A percentile compares a stretch with the other conserved stretches of the same genome.
Conservation (phyloP, 73 alveolate species). For the Paraurostyla sp. region DNA sequence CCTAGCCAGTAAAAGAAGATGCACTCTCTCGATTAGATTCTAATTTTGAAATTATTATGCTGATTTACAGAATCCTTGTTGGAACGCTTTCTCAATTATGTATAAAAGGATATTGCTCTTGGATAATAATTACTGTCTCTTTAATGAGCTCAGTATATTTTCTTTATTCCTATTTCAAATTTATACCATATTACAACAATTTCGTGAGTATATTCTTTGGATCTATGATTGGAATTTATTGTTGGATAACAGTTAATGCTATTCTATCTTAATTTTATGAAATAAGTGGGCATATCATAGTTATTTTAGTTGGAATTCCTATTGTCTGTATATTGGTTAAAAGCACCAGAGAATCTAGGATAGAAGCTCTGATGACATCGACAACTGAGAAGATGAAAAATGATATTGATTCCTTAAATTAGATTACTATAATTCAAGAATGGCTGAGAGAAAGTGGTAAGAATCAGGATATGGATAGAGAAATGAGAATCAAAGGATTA, state of each 20-base stretch:
- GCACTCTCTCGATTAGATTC: conserved; percentile 53
- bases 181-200: conserved; percentile 53
- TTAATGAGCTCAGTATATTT: conserved; percentile 17
- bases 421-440: background rate
- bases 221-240: conserved; percentile 26
- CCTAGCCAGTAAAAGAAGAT: conserved; percentile 66
- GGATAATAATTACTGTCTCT: conserved; percentile 28
- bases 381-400: conserved; percentile 1
- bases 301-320: conserved; percentile 30
- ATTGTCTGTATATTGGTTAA: background rate
- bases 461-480: conserved; percentile 26
- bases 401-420: conserved; percentile 39
- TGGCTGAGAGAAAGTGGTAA: conserved; percentile 41
- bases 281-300: conserved; percentile 44
- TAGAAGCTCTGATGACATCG: background rate
- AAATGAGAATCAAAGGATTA: conserved; percentile 28
- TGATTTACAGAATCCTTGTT: conserved; percentile 10
- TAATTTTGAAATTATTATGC: conserved; percentile 38
- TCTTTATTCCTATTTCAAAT: conserved; percentile 13
- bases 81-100: conserved; percentile 30
- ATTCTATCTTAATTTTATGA: background rate
- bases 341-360: background rate
- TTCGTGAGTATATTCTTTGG: conserved; percentile 54
- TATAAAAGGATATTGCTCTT: conserved; percentile 6
- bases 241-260: conserved; percentile 59